Evolutionary conservation across 306 rosid species (phyloP).

Genomic region (Fagus sylvatica): DNA sequence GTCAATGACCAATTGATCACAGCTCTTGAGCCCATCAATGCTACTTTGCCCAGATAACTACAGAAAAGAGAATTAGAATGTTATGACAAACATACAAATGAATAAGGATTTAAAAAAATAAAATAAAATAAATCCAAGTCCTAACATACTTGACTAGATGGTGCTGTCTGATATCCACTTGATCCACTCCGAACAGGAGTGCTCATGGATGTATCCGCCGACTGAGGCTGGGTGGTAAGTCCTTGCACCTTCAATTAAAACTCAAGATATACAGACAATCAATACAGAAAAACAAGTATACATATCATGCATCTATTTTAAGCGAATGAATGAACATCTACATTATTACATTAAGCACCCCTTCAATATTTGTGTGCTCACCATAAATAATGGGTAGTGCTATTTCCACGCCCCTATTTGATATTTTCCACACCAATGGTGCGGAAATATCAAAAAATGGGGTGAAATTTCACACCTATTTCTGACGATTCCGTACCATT

Average conservation of each 20-base stretch:
- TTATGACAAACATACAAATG: constrained; percentile 11
- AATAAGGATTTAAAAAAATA: constrained; percentile 8
- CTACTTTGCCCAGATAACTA: constrained; percentile 60
- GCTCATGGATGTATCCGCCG: constrained; percentile 43
- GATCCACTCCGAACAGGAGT: constrained; percentile 46
- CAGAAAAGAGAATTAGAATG: constrained; percentile 24
- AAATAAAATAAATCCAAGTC: neutral
- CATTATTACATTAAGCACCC: neutral
- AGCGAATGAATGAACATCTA: neutral
- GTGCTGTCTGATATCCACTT: constrained; percentile 48
- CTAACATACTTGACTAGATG: constrained; percentile 54
- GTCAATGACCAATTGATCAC: constrained; percentile 69
- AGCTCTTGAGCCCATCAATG: constrained; percentile 60
- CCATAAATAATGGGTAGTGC: too few relatives aligned
- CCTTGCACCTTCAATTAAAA: constrained; percentile 48
- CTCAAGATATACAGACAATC: neutral
- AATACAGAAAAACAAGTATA: neutral
- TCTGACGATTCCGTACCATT: too few relatives aligned
- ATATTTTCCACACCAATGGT: too few relatives aligned
- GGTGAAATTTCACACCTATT: too few relatives aligned
- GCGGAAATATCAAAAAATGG: too few relatives aligned
- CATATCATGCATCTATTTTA: neutral
- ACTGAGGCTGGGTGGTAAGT: constrained; percentile 35
- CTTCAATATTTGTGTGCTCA: neutral
- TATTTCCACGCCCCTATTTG: too few relatives aligned